Base-by-base conservation (phyloP, 495 filamentous ascomycete genomes). In the Geoglossum glabrum region DNA sequence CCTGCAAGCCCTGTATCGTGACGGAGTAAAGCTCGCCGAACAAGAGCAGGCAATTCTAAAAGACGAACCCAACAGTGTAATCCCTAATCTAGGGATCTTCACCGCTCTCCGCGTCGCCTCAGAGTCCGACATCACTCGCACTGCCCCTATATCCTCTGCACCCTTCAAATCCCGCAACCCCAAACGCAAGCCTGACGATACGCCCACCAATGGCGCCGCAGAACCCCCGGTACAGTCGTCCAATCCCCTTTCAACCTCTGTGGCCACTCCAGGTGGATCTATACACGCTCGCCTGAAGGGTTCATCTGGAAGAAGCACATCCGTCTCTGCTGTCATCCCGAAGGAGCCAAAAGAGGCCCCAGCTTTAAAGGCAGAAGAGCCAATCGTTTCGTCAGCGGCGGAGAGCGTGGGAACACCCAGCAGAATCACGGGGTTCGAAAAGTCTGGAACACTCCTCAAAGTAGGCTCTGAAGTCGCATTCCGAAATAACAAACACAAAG, bases 401-500 rank as follows among this genome's bases (percentile, higher is more conserved):
- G 68, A 71, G 23, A 59, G 43, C 56, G 47, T 21, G 50, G 45
- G 58, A 10, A 61, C 63, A n/a, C 43, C 66, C 0, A 66, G 69
- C 36, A 63, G 61, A 54, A 57, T 59, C 17, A 43, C 63, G 21
- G 56, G 54, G 17, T 56, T 57, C 5, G 60, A 58, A 21, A 59
- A 59, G 49, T 31, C 49, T 56, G 75, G 73, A n/a, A 19, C 47
- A 11, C 68, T 74, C 19, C 80, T 90, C 36, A 70, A 73, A 47
- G 76, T 87, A 43, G 81, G 82, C 43, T 83, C 87, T 56, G 84
- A 93, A 64, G 89, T 95, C 15, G 86, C 89, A 25, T 94, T 89
- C 74, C 85, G 83, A 61, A 86, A 82, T 61, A 77, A 78, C 64
- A 79, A 78, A 59, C 74, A 84, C 43, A 92, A 89, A 50, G 75